These are phyloP conservation scores for Aureobasidium sp. DNA, from an alignment of 2,329 filamentous ascomycete genomes.

Conservation along the genomic window DNA sequence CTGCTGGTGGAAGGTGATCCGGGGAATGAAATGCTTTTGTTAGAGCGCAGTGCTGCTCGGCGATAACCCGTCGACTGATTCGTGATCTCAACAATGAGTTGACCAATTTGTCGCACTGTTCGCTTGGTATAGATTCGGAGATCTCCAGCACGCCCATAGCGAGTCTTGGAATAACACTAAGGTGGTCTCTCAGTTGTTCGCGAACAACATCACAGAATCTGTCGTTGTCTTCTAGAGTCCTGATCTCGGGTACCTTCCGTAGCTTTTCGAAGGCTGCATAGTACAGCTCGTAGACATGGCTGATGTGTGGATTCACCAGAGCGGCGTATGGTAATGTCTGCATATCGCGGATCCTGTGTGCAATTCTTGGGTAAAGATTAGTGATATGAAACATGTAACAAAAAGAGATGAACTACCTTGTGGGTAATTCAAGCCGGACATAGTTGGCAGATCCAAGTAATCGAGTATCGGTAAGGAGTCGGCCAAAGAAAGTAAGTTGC, in stretches of 20 bases:
- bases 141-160: conserved; percentile 93
- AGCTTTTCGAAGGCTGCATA: conserved; percentile 93
- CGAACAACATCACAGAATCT: conserved; percentile 73
- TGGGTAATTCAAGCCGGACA: conserved; percentile 88
- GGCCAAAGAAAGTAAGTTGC: conserved; percentile 94
- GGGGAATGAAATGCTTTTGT: conserved; percentile 90
- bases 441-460: conserved; percentile 95
- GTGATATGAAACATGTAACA: not conserved
- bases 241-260: conserved; percentile 75
- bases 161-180: conserved; percentile 88
- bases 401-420: conserved; percentile 48
- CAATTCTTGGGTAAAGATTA: conserved; percentile 51
- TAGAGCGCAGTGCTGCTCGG: conserved; percentile 90
- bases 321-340: conserved; percentile 93
- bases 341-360: conserved; percentile 93
- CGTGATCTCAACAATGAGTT: conserved; percentile 88
- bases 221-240: conserved; percentile 84
- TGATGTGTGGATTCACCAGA: conserved; percentile 89
- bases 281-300: conserved; percentile 93
- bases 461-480: conserved; percentile 81
- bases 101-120: conserved; percentile 88
- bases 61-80: conserved; percentile 92
- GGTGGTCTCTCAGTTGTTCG: conserved; percentile 74
- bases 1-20: conserved; percentile 79
- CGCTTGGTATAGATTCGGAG: conserved; percentile 69